phyloP scores from a whole-genome alignment of 306 rosid species.

The Medicago ruthenica region DNA sequence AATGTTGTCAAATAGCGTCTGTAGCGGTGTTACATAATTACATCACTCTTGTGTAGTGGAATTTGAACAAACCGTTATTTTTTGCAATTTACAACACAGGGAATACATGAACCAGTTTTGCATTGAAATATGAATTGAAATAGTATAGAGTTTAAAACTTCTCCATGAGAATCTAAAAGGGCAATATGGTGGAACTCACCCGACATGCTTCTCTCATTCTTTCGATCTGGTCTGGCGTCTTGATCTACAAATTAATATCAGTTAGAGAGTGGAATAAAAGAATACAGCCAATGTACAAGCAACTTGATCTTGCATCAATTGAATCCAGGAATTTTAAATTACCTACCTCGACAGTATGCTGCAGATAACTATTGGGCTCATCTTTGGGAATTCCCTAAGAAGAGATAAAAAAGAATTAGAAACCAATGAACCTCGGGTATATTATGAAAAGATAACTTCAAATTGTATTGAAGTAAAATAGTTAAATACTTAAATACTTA shows the following conservation, averaged over 20 bases:
- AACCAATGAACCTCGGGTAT: conserved; percentile 24
- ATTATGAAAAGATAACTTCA: conserved; percentile 30
- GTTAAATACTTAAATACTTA: conserved; percentile 29
- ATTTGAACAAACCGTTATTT: not conserved
- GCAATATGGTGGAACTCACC: conserved; percentile 51
- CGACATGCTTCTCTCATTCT: conserved; percentile 85
- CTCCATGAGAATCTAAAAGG: conserved; percentile 15
- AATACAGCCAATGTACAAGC: not conserved
- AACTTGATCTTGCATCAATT: not conserved
- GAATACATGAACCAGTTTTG: conserved; percentile 19
- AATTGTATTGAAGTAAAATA: conserved; percentile 3
- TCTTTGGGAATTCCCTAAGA: conserved; percentile 81
- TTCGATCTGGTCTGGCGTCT: conserved; percentile 72
- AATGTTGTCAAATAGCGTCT: not conserved
- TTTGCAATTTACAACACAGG: not conserved
- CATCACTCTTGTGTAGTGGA: not conserved
- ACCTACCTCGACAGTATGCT: conserved; percentile 79
- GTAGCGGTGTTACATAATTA: not conserved
- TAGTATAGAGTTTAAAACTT: not conserved
- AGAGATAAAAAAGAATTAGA: conserved; percentile 37
- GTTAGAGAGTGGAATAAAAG: conserved; percentile 10
- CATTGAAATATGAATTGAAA: not conserved
- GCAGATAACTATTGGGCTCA: conserved; percentile 86
- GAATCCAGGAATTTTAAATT: conserved; percentile 11
- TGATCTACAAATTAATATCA: conserved; percentile 63